Percentiles rank a stretch among this genome's conserved stretches.
These are phyloP conservation scores for Penicillium palitans DNA, from an alignment of 2,329 filamentous ascomycete species.

Conservation along the genomic window DNA sequence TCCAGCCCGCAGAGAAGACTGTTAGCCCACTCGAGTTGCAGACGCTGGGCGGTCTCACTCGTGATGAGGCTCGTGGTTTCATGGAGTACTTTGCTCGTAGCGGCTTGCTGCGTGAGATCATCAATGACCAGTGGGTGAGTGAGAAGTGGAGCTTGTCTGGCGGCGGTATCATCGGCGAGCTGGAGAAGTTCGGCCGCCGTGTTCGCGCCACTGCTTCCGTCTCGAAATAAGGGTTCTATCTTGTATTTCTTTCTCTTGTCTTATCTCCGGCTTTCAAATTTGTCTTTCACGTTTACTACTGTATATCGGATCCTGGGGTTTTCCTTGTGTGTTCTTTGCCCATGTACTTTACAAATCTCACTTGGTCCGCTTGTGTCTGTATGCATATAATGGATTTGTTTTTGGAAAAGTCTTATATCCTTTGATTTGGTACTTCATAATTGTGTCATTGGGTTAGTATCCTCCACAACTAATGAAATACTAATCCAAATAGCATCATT, in stretches of 20 bases:
- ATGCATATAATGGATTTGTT: conserved; percentile 37
- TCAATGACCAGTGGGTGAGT: conserved; percentile 70
- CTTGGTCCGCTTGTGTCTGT: conserved; percentile 29
- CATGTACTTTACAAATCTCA: conserved; percentile 36
- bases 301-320: conserved; percentile 27
- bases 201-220: conserved; percentile 16
- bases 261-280: conserved; percentile 6
- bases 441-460: background rate
- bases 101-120: conserved; percentile 69
- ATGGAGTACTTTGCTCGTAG: conserved; percentile 94
- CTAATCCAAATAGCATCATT: background rate
- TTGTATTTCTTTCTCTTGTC: conserved; percentile 14
- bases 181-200: conserved; percentile 64
- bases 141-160: conserved; percentile 85
- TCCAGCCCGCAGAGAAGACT: conserved; percentile 33
- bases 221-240: conserved; percentile 13
- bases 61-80: conserved; percentile 71
- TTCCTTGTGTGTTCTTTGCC: conserved; percentile 23
- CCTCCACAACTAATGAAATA: background rate
- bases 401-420: background rate
- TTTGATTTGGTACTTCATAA: background rate
- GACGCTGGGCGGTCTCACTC: conserved; percentile 67
- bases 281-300: conserved; percentile 17
- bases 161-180: conserved; percentile 78
- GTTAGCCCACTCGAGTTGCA: conserved; percentile 47